Evolutionary conservation across 2,329 filamentous ascomycete genomes (phyloP).

Genomic region (Leptographium galeiforme): DNA sequence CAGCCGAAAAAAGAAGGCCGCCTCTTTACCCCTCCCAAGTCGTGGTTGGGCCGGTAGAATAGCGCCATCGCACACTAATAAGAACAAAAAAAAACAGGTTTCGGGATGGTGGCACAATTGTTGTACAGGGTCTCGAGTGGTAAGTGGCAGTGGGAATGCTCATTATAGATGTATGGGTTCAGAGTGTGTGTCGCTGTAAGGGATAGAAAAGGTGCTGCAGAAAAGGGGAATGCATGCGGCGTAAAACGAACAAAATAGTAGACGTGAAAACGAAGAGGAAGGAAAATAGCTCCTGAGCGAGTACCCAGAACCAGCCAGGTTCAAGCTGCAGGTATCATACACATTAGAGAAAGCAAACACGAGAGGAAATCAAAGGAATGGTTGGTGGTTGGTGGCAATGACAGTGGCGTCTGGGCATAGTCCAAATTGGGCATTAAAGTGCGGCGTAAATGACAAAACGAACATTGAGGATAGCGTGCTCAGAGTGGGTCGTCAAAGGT

Average conservation of each 20-base stretch:
- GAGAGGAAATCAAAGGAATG: background rate
- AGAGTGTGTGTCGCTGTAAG: background rate
- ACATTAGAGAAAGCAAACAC: slow-evolving; percentile 1
- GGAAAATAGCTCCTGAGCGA: slow-evolving; percentile 1
- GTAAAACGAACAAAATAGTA: background rate
- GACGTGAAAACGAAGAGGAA: background rate
- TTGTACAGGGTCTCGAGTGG: background rate
- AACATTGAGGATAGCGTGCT: background rate
- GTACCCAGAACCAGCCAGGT: slow-evolving; percentile 12
- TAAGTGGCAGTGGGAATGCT: background rate
- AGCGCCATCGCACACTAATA: background rate
- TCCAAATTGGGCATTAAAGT: slow-evolving; percentile 12
- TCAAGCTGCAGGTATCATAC: slow-evolving; percentile 10
- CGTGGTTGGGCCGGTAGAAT: background rate
- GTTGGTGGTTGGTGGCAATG: background rate
- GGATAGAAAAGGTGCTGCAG: background rate
- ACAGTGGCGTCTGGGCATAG: background rate
- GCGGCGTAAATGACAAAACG: slow-evolving; percentile 1
- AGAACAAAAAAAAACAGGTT: background rate
- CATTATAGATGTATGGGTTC: background rate
- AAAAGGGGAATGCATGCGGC: background rate
- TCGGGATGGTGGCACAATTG: background rate
- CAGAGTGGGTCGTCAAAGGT: slow-evolving; percentile 56
- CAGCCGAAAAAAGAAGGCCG: background rate
- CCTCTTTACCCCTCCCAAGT: background rate